A percentile compares a stretch with the other conserved stretches of the same genome.
phyloP scores from a whole-genome alignment of 2,329 filamentous ascomycete genomes.

The Aureobasidium sp. region DNA sequence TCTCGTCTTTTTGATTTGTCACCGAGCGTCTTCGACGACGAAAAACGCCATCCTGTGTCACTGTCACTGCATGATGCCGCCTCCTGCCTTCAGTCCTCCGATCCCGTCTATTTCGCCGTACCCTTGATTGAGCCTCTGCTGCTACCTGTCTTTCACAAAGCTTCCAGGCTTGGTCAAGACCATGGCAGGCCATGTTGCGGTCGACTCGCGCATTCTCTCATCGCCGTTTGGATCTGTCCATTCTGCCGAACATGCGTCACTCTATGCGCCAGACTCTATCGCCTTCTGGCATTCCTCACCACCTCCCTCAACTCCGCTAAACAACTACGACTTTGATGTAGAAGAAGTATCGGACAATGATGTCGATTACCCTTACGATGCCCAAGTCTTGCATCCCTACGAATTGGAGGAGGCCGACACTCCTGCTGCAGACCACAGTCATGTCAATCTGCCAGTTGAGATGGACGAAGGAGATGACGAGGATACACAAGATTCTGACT shows the following conservation, averaged over 20 bases:
- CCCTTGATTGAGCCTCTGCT: neutral
- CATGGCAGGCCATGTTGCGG: neutral
- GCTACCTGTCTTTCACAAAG: neutral
- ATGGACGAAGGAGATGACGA: neutral
- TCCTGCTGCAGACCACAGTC: slow-evolving; percentile 3
- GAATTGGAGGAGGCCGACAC: slow-evolving; percentile 33
- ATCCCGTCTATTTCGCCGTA: neutral
- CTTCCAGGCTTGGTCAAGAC: neutral
- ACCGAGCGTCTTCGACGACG: neutral
- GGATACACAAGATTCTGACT: neutral
- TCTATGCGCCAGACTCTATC: neutral
- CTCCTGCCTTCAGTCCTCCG: neutral
- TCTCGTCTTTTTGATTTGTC: neutral
- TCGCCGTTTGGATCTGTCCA: neutral
- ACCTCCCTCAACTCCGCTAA: neutral
- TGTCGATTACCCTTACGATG: slow-evolving; percentile 30
- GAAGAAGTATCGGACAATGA: slow-evolving; percentile 33
- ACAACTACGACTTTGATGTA: slow-evolving; percentile 28
- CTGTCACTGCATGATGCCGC: slow-evolving; percentile 2
- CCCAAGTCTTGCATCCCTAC: slow-evolving; percentile 36
- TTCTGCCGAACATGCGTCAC: neutral
- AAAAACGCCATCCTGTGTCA: neutral
- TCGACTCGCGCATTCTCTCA: neutral
- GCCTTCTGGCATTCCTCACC: slow-evolving; percentile 5
- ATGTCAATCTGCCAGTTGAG: neutral